phyloP scores from a whole-genome alignment of 495 filamentous ascomycete genomes.

The Pyrenula aspistea region DNA sequence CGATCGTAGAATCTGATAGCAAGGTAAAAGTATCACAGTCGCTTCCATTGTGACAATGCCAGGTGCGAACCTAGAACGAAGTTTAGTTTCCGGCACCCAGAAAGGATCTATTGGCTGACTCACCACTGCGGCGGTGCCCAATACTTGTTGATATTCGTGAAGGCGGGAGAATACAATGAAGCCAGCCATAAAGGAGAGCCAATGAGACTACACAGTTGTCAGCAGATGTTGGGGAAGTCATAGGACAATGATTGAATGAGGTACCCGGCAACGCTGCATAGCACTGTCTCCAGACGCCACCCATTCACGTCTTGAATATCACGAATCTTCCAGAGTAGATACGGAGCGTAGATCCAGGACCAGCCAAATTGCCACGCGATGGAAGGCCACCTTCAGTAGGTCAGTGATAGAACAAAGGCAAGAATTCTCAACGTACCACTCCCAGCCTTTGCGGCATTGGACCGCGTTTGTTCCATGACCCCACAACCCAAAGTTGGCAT shows the following conservation, averaged over 20 bases:
- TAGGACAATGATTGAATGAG: slow-evolving; percentile 3
- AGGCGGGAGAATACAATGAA: slow-evolving; percentile 42
- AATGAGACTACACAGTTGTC: slow-evolving; percentile 35
- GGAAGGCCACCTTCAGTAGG: slow-evolving; percentile 36
- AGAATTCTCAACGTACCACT: slow-evolving; percentile 35
- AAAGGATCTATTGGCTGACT: slow-evolving; percentile 6
- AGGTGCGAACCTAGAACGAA: slow-evolving; percentile 33
- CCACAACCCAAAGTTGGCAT: slow-evolving; percentile 42
- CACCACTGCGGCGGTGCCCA: slow-evolving; percentile 48
- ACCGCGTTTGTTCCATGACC: slow-evolving; percentile 29
- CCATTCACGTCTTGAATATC: slow-evolving; percentile 52
- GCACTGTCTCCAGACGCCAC: slow-evolving; percentile 55
- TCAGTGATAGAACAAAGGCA: slow-evolving; percentile 4
- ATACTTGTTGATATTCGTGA: slow-evolving; percentile 40
- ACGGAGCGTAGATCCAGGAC: slow-evolving; percentile 45
- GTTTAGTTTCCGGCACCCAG: slow-evolving; percentile 1
- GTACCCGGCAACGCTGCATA: slow-evolving; percentile 44
- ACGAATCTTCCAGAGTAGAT: slow-evolving; percentile 30
- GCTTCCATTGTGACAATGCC: slow-evolving; percentile 41
- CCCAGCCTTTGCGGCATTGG: slow-evolving; percentile 42
- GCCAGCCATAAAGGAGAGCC: slow-evolving; percentile 58
- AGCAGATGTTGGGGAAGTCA: neutral
- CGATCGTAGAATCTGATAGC: slow-evolving; percentile 39
- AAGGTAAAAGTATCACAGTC: slow-evolving; percentile 41
- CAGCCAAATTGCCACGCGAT: slow-evolving; percentile 53